Evolutionary conservation across 2,329 filamentous ascomycete species (phyloP), one percentile per base, ranked within the genome.

Genomic region (Aureobasidium sp.): DNA sequence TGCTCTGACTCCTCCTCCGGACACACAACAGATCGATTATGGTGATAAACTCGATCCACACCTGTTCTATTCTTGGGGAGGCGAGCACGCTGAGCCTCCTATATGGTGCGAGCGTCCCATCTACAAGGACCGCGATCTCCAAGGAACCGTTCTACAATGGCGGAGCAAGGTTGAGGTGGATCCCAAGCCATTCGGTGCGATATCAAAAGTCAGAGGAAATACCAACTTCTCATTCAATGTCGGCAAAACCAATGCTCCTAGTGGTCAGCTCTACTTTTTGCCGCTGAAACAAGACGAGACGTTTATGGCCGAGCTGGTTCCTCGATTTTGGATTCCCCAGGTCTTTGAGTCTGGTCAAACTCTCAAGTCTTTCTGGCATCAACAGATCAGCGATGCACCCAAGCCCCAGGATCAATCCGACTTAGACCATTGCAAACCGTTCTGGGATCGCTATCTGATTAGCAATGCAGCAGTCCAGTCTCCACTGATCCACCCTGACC

Each of bases 281-380:
- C 43, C 51, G 15, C 51, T 48, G 5, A 41, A 57, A 10, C 44
- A 53, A 8, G 53, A 51, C 13, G 27, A 61, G 15, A 51, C 13
- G 4, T 29, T 56, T 20, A 59, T 61, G 34, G 64, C 57, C 24
- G 63, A 67, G 7, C 66, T 72, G 20, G 69, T 66, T 9, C 72
- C 73, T 3, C 66, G 66, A 2, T 67, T 69, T 24, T 75, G 73
- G 73, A 65, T 71, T 9, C 69, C 69, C 12, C 52, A 66, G 6
- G 41, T 62, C 4, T 55, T 68, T 20, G 66, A 70, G 39, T 64
- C 64, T 34, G 62, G 64, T 10, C 59, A 67, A n/a, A 34, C 64
- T 9, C 64, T 69, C 0, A 60, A 67, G 29, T 60, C 65, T 2
- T 74, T 72, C 60, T 74, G 72, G 71, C 29, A 66, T 9, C 65